Base-by-base conservation (phyloP, 805 yeast species). In the Saccharomycopsis guyanensis region DNA sequence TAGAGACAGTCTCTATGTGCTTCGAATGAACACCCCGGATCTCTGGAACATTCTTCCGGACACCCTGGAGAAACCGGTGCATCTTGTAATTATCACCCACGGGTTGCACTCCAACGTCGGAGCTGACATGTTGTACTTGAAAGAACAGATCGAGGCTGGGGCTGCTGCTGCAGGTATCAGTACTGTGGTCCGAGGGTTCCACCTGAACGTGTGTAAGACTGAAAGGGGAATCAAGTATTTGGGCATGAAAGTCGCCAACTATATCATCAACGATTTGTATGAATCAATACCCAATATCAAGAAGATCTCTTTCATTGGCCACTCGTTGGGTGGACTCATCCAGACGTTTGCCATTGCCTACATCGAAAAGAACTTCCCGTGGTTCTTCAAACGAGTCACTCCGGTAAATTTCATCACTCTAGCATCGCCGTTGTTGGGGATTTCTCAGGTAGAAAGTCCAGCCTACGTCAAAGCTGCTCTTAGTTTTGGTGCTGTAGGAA, bases 321-420 rank as follows among this genome's bases (percentile, higher is more conserved):
- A 85, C 60, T 84, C 93, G 0, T 60, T 85, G 23, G 95, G 95
- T 39, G 95, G 95, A 0, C 62, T 81, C 36, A 76, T 80, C 3
- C 94, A 85, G 59, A 74, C 87, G 0, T 85, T 84, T 63, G 82
- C 91, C 2, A 73, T 85, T 31, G 85, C 89, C 0, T 85, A 83
- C 56, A 68, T 85, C 32, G 73, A 75, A 43, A 70, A 69, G 49
- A 82, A 80, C 54, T 80, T 75, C 59, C 87, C 91, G 0, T 72
- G 80, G 73, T 78, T 84, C 51, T 84, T 85, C 58, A 56, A 73
- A 32, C 64, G 63, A 31, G 72, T 81, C 2, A 59, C 67, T 45
- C 89, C 91, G 0, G 67, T 77, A 15, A 85, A 83, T 57, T 84
- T 82, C 59, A 72, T 85, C 33, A 71, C 89, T 0, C 54, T 85